Conservation (phyloP, 306 rosid genomes). For the Trifolium repens region DNA sequence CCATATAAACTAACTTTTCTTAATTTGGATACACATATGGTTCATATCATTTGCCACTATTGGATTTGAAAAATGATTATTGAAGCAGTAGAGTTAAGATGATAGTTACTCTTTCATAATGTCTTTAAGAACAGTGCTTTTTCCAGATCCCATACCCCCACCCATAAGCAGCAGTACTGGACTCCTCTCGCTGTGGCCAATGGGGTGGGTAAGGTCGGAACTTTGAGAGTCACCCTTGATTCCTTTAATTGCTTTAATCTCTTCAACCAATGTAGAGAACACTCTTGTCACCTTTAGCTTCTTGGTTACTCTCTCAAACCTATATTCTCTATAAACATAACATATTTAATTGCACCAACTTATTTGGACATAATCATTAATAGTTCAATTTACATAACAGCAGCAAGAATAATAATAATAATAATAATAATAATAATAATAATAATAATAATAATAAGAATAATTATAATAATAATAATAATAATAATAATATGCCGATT, state of each 20-base stretch:
- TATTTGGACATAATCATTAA: not conserved
- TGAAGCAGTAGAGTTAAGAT: not conserved
- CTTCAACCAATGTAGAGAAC: constrained; percentile 77
- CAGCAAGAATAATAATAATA: no score
- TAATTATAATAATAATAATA: no score
- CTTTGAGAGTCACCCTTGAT: constrained; percentile 52
- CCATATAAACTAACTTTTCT: not conserved
- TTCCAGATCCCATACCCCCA: constrained; percentile 99
- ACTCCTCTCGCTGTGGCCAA: constrained; percentile 62
- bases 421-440: no score
- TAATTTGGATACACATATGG: not conserved
- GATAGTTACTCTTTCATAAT: constrained; percentile 69
- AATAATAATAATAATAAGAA: no score
- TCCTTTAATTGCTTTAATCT: constrained; percentile 82
- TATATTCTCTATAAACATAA: constrained; percentile 53
- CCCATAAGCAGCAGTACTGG: constrained; percentile 93
- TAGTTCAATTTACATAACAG: not conserved
- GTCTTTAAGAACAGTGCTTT: constrained; percentile 90
- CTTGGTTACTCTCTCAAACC: constrained; percentile 67
- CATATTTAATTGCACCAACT: not conserved
- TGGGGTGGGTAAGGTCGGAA: constrained; percentile 51
- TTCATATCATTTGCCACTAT: not conserved
- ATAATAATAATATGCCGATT: not conserved
- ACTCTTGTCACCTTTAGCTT: constrained; percentile 66
- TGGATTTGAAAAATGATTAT: constrained; percentile 13